phyloP scores from a whole-genome alignment of 805 yeast species.

The Wickerhamiella kurtzmanii region DNA sequence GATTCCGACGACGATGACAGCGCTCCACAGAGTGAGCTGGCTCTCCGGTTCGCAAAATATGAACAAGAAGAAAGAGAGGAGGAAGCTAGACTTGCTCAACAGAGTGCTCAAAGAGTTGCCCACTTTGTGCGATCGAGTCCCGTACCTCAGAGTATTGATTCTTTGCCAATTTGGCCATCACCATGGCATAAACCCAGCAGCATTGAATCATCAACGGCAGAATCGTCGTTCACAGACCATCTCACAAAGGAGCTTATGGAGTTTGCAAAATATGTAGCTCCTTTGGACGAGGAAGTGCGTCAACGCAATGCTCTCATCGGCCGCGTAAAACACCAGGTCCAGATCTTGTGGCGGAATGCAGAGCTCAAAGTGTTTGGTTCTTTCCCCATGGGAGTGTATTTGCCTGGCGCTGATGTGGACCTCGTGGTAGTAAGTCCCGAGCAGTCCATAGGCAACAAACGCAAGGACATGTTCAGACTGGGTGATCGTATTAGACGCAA shows the following conservation, averaged over 20 bases:
- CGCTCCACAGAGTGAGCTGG: conserved; percentile 4
- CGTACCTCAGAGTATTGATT: background rate
- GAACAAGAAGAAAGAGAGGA: conserved; percentile 3
- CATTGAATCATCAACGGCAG: background rate
- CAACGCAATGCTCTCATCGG: conserved; percentile 53
- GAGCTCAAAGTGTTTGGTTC: conserved; percentile 85
- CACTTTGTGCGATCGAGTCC: conserved; percentile 6
- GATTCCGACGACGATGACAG: conserved; percentile 3
- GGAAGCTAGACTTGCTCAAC: background rate
- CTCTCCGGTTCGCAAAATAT: conserved; percentile 9
- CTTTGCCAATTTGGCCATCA: conserved; percentile 1
- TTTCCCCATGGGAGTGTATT: conserved; percentile 78
- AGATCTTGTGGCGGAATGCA: conserved; percentile 60
- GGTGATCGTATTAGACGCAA: conserved; percentile 53
- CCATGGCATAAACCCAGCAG: conserved; percentile 4
- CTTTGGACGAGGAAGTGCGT: conserved; percentile 58
- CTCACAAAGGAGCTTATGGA: conserved; percentile 73
- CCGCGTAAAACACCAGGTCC: conserved; percentile 40
- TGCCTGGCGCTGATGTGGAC: conserved; percentile 94
- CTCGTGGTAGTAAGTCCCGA: conserved; percentile 58
- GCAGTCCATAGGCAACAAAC: conserved; percentile 44
- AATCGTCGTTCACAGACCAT: conserved; percentile 44
- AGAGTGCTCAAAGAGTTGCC: conserved; percentile 1
- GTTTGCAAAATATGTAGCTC: conserved; percentile 74
- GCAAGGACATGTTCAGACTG: conserved; percentile 56